Evolutionary conservation across 2,329 filamentous ascomycete species (phyloP).

Genomic region (Talaromyces sp.): DNA sequence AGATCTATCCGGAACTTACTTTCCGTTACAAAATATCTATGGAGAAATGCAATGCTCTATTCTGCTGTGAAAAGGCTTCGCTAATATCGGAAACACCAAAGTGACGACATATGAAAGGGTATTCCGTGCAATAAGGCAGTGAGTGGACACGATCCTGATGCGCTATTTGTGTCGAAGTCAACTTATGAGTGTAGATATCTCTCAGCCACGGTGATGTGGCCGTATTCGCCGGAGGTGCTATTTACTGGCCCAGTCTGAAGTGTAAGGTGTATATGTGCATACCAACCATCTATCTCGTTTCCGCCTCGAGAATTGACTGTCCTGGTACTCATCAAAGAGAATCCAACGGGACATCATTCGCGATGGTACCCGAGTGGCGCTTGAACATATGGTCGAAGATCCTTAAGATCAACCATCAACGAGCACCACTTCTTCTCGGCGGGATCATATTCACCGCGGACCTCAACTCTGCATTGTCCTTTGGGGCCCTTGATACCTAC

Average conservation of each 20-base stretch:
- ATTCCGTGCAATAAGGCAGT: background rate
- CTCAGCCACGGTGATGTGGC: too few relatives aligned
- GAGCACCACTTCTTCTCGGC: slow-evolving; percentile 25
- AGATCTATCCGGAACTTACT: background rate
- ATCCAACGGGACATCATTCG: background rate
- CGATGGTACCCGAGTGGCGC: slow-evolving; percentile 21
- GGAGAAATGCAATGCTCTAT: background rate
- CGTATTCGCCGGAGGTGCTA: background rate
- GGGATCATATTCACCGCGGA: slow-evolving; percentile 34
- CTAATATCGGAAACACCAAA: background rate
- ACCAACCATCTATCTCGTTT: background rate
- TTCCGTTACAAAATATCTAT: background rate
- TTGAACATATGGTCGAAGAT: slow-evolving; percentile 27
- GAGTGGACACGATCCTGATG: too few relatives aligned
- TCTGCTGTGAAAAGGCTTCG: background rate
- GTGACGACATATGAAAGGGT: too few relatives aligned
- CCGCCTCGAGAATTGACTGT: background rate
- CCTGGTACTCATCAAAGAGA: background rate
- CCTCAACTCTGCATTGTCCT: slow-evolving; percentile 33
- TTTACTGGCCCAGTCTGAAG: background rate
- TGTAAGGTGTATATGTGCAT: background rate
- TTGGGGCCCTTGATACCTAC: slow-evolving; percentile 30
- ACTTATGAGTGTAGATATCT: too few relatives aligned
- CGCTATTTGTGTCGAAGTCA: background rate
- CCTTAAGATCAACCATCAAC: slow-evolving; percentile 29